Evolutionary conservation across 345 rosid species (phyloP), one percentile per base, ranked within the genome.

Genomic region (Corchorus capsularis): DNA sequence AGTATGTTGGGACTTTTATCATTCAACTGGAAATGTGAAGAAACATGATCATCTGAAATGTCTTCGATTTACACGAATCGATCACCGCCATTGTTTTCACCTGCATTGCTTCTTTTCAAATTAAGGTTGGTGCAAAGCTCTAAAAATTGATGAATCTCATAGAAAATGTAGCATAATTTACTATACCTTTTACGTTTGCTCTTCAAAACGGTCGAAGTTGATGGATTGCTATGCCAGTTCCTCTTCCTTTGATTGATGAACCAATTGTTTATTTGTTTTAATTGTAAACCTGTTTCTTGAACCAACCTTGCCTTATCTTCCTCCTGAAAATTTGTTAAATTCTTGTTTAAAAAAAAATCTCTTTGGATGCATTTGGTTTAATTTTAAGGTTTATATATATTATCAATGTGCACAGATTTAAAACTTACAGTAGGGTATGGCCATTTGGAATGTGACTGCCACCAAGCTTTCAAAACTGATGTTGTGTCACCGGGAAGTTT

Each of bases 251-350:
- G 98, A 80, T 96, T 96, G 78, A 96, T 96, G 79, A 96, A 96
- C 99, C 99, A 96, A 75, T 96, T 96, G 80, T 96, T 92, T 78
- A 96, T 94, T 89, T 96, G 99, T 80, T 96, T 96, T 79, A 96
- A 77, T 72, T 96, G 98, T 85, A 96, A 78, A 34, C 99, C 99
- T 7, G 99, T 96, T 81, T 96, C 99, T 71, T 94, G 95, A 57
- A 96, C 99, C 86, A 96, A 71, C 72, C 90, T 91, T n/a, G 84
- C 91, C 90, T 96, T 96, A 73, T 96, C 99, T 85, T 96, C 99
- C 88, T 96, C 99, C 99, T 96, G 86, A 59, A 68, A 80, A 75
- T 5, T 32, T 72, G 22, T 57, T 4, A 45, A 62, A 63, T 27
- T 14, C 20, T 49, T 34, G 47, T 55, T 60, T 4, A 72, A 6